A percentile compares a stretch with the other conserved stretches of the same genome.
Conservation (phyloP, 441 rosid species). For the Cnidoscolus chayamansa region DNA sequence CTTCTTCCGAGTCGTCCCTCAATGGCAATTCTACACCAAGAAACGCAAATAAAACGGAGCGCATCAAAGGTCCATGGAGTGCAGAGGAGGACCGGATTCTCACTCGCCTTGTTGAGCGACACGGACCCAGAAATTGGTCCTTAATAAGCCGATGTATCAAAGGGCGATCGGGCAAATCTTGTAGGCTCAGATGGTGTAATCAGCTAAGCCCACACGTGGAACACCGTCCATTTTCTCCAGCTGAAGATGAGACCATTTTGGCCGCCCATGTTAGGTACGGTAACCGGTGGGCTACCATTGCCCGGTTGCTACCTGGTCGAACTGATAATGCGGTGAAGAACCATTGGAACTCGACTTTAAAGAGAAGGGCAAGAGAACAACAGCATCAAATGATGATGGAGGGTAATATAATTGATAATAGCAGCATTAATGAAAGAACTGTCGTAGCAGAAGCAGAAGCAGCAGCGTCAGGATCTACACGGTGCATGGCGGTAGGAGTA, state of each 20-base stretch:
- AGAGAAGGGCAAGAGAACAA: constrained; percentile 40
- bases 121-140: constrained; percentile 66
- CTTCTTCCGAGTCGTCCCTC: constrained; percentile 51
- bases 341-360: constrained; percentile 72
- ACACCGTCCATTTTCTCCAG: constrained; percentile 63
- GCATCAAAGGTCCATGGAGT: constrained; percentile 73
- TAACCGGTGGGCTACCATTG: constrained; percentile 77
- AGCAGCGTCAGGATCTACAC: constrained; percentile 17
- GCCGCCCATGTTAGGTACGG: constrained; percentile 63
- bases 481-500: not conserved
- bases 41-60: constrained; percentile 25
- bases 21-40: constrained; percentile 25
- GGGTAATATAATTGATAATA: not conserved
- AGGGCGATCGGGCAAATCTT: constrained; percentile 70
- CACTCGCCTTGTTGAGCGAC: constrained; percentile 48
- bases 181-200: constrained; percentile 74
- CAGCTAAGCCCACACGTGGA: constrained; percentile 61
- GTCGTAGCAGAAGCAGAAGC: not conserved
- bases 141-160: constrained; percentile 53
- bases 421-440: not conserved
- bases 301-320: constrained; percentile 60
- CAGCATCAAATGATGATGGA: constrained; percentile 19
- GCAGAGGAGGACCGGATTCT: constrained; percentile 65
- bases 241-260: constrained; percentile 59
- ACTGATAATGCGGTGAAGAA: constrained; percentile 74